Percentiles rank a stretch among this genome's conserved stretches.
Evolutionary conservation across 2,329 filamentous ascomycete species (phyloP).

Genomic region (Apiospora pterosperma): DNA sequence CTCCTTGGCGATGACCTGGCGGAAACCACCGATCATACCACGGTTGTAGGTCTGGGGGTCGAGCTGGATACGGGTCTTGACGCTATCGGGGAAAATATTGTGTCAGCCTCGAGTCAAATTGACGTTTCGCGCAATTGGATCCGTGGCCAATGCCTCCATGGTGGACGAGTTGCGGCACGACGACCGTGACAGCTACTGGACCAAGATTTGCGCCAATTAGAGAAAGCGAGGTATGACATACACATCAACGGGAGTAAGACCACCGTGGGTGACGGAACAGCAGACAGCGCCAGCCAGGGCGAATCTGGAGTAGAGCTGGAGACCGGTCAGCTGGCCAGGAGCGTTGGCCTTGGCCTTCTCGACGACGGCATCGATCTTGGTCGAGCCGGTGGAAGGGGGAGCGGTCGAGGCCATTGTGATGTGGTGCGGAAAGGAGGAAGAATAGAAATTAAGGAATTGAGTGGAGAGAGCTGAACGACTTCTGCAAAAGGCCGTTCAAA

Average conservation of each 20-base stretch:
- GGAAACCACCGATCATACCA: conserved; percentile 70
- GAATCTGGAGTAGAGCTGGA: conserved; percentile 83
- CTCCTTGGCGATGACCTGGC: conserved; percentile 66
- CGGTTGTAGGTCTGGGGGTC: conserved; percentile 73
- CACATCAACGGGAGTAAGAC: conserved; percentile 98
- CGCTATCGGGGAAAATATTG: conserved; percentile 41
- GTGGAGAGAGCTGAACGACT: not conserved
- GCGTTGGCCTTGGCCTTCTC: conserved; percentile 23
- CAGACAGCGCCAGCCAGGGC: conserved; percentile 96
- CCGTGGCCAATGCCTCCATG: not conserved
- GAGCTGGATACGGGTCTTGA: conserved; percentile 79
- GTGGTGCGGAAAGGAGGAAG: not conserved
- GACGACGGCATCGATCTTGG: conserved; percentile 14
- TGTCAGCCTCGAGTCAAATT: not conserved
- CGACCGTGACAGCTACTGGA: not conserved
- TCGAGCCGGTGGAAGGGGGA: not conserved
- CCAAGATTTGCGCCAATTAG: not conserved
- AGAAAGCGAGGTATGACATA: conserved; percentile 53
- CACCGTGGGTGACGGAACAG: conserved; percentile 97
- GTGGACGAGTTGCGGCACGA: not conserved
- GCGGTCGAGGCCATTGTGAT: not conserved
- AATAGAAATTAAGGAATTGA: not conserved
- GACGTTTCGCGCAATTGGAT: not conserved
- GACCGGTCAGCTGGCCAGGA: conserved; percentile 21
- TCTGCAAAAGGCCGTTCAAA: not conserved